phyloP scores from a whole-genome alignment of 345 rosid species.

The Gossypium bickii region DNA sequence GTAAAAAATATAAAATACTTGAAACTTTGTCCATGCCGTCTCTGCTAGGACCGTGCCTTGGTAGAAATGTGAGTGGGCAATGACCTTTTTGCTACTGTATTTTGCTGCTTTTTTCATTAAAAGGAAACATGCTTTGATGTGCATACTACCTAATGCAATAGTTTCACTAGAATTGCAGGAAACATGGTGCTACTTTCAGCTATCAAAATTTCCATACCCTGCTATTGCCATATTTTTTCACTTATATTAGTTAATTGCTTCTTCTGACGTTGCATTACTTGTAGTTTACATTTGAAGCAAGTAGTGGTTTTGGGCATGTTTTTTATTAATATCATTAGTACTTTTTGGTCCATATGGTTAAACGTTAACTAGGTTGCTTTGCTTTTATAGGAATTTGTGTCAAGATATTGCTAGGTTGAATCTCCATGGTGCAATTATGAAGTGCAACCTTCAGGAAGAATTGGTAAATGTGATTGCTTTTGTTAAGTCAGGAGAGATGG shows the following conservation, averaged over 20 bases:
- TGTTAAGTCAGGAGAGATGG: conserved; percentile 46
- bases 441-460: conserved; percentile 64
- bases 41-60: background rate
- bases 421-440: conserved; percentile 47
- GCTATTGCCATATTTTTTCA: background rate
- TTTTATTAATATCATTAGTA: background rate
- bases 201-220: background rate
- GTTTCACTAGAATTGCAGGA: background rate
- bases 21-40: background rate
- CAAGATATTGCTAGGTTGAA: conserved; percentile 49
- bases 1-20: background rate
- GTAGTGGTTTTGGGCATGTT: background rate
- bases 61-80: background rate
- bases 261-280: background rate
- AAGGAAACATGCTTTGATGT: background rate
- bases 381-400: conserved; percentile 41
- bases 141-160: background rate
- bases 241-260: background rate
- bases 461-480: conserved; percentile 37
- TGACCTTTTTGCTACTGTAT: background rate
- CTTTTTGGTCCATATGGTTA: background rate
- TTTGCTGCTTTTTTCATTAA: background rate
- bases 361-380: conserved; percentile 9
- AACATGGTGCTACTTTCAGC: background rate
- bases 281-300: background rate